A percentile compares a stretch with the other conserved stretches of the same genome.
Evolutionary conservation across 73 alveolate species (phyloP).

Genomic region (Uronychia binucleata): DNA sequence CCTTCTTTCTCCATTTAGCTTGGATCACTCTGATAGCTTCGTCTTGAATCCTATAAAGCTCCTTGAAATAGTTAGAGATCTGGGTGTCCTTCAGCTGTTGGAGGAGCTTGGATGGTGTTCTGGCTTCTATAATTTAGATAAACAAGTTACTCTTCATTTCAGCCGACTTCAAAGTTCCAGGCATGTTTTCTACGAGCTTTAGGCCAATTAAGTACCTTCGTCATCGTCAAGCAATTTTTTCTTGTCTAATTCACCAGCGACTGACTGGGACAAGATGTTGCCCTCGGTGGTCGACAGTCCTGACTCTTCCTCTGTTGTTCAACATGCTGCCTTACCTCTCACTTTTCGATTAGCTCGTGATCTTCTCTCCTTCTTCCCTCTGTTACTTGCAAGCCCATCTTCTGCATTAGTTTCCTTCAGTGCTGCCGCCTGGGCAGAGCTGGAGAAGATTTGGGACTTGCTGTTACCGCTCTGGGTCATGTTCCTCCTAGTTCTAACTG

Average conservation of each 20-base stretch:
- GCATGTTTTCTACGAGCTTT: no score
- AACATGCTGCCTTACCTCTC: not conserved
- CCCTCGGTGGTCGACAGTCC: not conserved
- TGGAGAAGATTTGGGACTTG: slow-evolving; percentile 1
- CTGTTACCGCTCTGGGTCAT: not conserved
- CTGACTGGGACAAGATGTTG: not conserved
- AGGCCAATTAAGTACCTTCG: not conserved
- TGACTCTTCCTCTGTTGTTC: not conserved
- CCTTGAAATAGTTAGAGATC: not conserved
- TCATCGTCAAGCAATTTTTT: not conserved
- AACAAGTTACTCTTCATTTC: not conserved
- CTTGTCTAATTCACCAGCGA: not conserved
- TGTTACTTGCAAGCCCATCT: not conserved
- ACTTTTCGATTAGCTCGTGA: not conserved
- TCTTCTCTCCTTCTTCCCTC: not conserved
- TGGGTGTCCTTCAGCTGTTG: not conserved
- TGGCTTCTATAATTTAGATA: not conserved
- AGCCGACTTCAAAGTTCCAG: not conserved
- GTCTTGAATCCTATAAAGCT: not conserved
- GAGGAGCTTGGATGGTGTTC: not conserved
- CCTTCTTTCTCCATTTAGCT: not conserved
- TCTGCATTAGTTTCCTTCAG: no score
- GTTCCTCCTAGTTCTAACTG: not conserved
- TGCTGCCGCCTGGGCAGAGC: not conserved
- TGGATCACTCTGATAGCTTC: not conserved